Conservation (phyloP, 805 yeast species). For the Kockiozyma suomiensis region DNA sequence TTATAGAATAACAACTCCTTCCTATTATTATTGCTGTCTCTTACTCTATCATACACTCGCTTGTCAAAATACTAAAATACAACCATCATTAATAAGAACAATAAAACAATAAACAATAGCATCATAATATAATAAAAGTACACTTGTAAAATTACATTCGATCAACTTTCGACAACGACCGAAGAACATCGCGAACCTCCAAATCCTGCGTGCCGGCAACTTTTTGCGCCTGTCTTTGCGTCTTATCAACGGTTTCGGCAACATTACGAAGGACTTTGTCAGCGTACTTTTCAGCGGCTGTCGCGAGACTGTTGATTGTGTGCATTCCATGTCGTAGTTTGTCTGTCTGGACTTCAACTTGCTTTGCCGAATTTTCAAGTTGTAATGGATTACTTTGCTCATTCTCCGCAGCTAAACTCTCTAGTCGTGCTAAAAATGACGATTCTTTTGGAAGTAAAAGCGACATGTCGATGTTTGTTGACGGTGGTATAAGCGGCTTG, state of each 20-base stretch:
- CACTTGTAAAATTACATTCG: constrained; percentile 1
- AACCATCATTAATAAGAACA: background rate
- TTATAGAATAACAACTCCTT: no score
- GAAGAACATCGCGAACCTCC: constrained; percentile 27
- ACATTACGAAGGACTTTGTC: constrained; percentile 9
- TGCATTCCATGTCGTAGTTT: constrained; percentile 34
- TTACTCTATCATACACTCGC: no score
- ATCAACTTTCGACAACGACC: constrained; percentile 27
- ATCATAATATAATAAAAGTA: background rate
- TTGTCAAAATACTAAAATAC: no score
- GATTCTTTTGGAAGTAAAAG: constrained; percentile 29
- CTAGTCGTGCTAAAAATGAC: constrained; percentile 46
- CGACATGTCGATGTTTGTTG: constrained; percentile 29
- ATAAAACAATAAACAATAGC: background rate
- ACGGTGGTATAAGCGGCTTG: constrained; percentile 27
- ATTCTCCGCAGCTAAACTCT: constrained; percentile 33
- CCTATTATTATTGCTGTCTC: no score
- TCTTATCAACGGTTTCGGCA: background rate
- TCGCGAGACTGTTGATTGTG: constrained; percentile 33
- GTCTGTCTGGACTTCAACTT: constrained; percentile 32
- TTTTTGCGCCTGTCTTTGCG: constrained; percentile 10
- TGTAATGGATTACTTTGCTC: constrained; percentile 13
- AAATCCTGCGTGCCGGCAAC: constrained; percentile 28
- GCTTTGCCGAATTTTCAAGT: constrained; percentile 33
- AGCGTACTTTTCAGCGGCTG: constrained; percentile 34